Evolutionary conservation across 805 yeast species (phyloP), one percentile per base, ranked within the genome.

Genomic region (Sungouiozyma intestinalis): DNA sequence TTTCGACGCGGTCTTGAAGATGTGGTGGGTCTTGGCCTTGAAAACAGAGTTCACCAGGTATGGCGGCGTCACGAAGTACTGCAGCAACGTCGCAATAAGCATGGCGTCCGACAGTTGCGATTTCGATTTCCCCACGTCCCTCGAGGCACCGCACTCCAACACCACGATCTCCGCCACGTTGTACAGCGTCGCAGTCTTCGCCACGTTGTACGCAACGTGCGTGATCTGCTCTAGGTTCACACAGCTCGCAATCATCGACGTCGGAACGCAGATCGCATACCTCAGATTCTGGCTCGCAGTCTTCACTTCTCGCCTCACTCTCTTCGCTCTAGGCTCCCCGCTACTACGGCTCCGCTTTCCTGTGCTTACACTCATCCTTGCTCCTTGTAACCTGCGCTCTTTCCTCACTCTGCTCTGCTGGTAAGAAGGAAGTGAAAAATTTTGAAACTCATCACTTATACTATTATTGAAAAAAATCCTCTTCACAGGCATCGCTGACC

Each of bases 1-100:
- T 48, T 73, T 75, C 31, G 68, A 67, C 0, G 95, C 95, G 47
- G 74, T 71, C 42, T 69, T 69, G 57, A 83, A 75, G 54, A 76
- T 72, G 32, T 64, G 59, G 19, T 60, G 45, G 46, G 66, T 54
- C 49, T 68, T 63, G 18, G 69, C 64, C 46, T 72, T 68, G 65
- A 86, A 85, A 3, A 81, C 69, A 2, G 79, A 62, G 46, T 79
- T 79, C 16, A 79, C 73, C 35, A 87, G 67, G 55, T 87, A 85
- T 39, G 85, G 82, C 1, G 96, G 95, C 0, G 95, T 86, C 14
- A 86, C 77, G 54, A 85, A 85, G 56, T 67, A 86, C 56, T 85
- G 94, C 43, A 87, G 64, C 33, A 87, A 66, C 1, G 79, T 67
- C 1, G 90, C 87, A 42, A 85, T 69, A 6, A 79, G 54, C 55